phyloP scores from a whole-genome alignment of 2,329 filamentous ascomycete genomes.

The Colletotrichum sp. region DNA sequence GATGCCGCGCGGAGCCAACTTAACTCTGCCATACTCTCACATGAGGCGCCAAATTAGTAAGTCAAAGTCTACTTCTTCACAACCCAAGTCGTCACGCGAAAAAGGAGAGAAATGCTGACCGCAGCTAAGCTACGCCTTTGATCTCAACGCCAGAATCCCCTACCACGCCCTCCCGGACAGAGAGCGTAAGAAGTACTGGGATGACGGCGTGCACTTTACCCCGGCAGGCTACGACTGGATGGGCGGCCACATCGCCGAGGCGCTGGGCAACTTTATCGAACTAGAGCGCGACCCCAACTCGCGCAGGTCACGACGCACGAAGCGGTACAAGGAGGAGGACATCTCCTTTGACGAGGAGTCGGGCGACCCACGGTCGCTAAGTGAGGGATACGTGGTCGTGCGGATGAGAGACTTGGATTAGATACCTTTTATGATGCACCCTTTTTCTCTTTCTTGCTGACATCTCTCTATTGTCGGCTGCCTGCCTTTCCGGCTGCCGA shows the following conservation, averaged over 20 bases:
- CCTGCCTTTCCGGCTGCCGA: not conserved
- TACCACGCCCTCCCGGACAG: constrained; percentile 53
- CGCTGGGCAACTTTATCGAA: constrained; percentile 48
- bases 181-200: constrained; percentile 58
- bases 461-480: not conserved
- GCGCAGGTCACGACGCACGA: constrained; percentile 29
- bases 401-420: constrained; percentile 57
- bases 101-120: not conserved
- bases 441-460: not conserved
- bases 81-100: not conserved
- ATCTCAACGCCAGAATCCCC: constrained; percentile 60
- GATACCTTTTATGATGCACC: constrained; percentile 22
- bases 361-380: constrained; percentile 49
- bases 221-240: constrained; percentile 66
- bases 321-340: constrained; percentile 40
- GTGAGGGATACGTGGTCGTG: constrained; percentile 60
- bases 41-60: constrained; percentile 57
- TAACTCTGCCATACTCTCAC: constrained; percentile 57
- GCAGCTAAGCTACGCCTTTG: constrained; percentile 54
- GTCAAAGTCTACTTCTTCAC: constrained; percentile 29
- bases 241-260: constrained; percentile 60
- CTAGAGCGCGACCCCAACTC: constrained; percentile 13
- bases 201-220: constrained; percentile 66
- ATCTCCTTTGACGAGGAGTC: constrained; percentile 53
- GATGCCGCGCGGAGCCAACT: constrained; percentile 45